Evolutionary conservation across 2,329 filamentous ascomycete species (phyloP), one percentile per base, ranked within the genome.

Genomic region (Penicillium sp.): DNA sequence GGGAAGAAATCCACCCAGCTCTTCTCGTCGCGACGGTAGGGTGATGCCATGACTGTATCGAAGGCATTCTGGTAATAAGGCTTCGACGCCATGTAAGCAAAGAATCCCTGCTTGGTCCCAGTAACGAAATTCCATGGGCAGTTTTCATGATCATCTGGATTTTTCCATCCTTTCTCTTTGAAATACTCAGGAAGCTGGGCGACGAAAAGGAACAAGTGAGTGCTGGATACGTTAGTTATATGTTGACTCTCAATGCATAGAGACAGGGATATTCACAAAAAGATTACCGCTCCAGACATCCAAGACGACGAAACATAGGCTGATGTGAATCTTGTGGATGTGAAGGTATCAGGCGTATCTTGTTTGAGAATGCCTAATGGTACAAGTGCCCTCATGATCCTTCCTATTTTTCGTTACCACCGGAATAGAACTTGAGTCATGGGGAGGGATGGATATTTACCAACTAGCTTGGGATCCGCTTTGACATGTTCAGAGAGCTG

Each of bases 1-100:
- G 60, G 57, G 39, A 63, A 66, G 48, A 55, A 64, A 9, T 63
- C 46, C 8, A 59, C 45, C 66, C 65, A 69, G 39, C 60, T 46
- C 4, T 45, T 24, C 35, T 35, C 48, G 6, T 48, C 58, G 7
- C 31, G 55, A 9, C 64, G 65, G 13, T 54, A 52, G 16, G 60
- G 56, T 0, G 52, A 33, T 11, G 42, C 55, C 63, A 68, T 67
- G 37, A 64, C 67, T 13, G 63, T 63, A 33, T 69, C 63, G 56
- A 67, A 69, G 13, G 54, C 54, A 16, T 52, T 42, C 13, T 57
- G 48, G 11, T 37, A 43, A 16, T 52, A 53, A 1, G 60, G 58
- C 26, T 63, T 52, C 14, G 56, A 42, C 16, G 60, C 47, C 33
- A 61, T 49, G 29, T 45, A 53, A 31, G 46, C 50, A 21, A 53